Evolutionary conservation across 805 yeast species (phyloP), one percentile per base, ranked within the genome.

Genomic region (Candida bentonensis): DNA sequence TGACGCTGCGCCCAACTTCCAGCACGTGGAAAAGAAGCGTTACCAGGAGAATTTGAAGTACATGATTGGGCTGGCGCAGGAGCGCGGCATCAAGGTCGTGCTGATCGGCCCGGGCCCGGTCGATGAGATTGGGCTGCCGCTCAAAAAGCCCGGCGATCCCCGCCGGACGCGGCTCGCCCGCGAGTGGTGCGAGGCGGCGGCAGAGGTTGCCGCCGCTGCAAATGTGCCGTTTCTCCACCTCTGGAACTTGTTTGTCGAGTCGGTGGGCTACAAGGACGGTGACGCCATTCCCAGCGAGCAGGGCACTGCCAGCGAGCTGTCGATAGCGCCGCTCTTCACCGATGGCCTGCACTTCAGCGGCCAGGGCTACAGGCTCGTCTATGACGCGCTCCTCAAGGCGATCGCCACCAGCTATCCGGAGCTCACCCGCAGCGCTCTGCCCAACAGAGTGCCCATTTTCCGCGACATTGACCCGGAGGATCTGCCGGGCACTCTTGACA

Each of bases 281-380:
- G 53, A 53, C 30, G 49, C 53, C n/a, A 36, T 51, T 0, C 47
- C 53, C 5, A 53, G 53, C 5, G 33, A 42, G 9, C 50, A 21
- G 3, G 44, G 39, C 25, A 43, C 34, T 21, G 11, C 39, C 27
- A 33, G 44, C 27, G 44, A 44, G 39, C 20, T 36, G 15, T 15
- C 46, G 11, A 44, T 54, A n/a, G 22, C 27, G 5, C 44, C 44
- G 15, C 51, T 74, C 4, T 53, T 75, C 13, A 49, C 56, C 13
- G 79, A 73, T 47, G 87, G 87, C 3, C 56, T 82, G 39, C 88
- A 82, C 58, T 81, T 65, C 56, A 64, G 72, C 2, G 74, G 75
- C 0, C 55, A 60, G 23, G 79, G 76, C 0, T 81, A 80, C 59
- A 57, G 62, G 44, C 42, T 79, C 5, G 59, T 72, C 48, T 77